Evolutionary conservation across 2,329 filamentous ascomycete genomes (phyloP), one percentile per base, ranked within the genome.

Genomic region (Aspergillus neoniger): DNA sequence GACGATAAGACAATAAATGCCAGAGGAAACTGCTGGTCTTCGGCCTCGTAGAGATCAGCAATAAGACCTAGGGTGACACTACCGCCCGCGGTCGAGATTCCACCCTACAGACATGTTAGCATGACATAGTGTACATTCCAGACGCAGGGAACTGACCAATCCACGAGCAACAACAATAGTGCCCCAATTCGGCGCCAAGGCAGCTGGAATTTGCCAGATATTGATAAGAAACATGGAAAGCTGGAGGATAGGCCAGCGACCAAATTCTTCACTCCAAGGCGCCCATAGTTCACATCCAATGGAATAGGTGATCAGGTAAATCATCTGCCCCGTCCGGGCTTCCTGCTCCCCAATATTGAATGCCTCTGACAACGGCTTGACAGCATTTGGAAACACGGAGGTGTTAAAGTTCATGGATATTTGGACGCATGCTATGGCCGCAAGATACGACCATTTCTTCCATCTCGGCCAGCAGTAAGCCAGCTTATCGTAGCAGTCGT

Each of bases 281-380:
- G 91, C 91, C 91, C 91, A 93, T 0, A 92, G 81, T 74, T 93
- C 91, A 71, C 91, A 93, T 10, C 91, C 91, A 70, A 94, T 91
- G 32, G 90, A 90, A 71, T 94, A 93, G 2, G 86, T 77, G 55
- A 93, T 82, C 21, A 93, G 77, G 76, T 92, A 94, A 65, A 91
- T 84, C 76, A 89, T 87, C 63, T 90, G 89, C 64, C 89, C 90
- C 39, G 85, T 82, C 53, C 89, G 84, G 1, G 87, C 89, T 7
- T 84, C 84, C 71, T 90, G 88, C 9, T 79, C 78, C 62, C 85
- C 87, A 60, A 93, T 87, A 39, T 77, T 65, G 65, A 90, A 93
- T 58, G 90, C 82, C 21, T 86, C 76, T 0, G 83, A 76, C 47
- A 91, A 86, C n/a, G 85, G 86, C 1, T 77, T 74, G 28, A 89